These are phyloP conservation scores for Xylaria acuta DNA, from an alignment of 495 filamentous ascomycete species.

Conservation along the genomic window DNA sequence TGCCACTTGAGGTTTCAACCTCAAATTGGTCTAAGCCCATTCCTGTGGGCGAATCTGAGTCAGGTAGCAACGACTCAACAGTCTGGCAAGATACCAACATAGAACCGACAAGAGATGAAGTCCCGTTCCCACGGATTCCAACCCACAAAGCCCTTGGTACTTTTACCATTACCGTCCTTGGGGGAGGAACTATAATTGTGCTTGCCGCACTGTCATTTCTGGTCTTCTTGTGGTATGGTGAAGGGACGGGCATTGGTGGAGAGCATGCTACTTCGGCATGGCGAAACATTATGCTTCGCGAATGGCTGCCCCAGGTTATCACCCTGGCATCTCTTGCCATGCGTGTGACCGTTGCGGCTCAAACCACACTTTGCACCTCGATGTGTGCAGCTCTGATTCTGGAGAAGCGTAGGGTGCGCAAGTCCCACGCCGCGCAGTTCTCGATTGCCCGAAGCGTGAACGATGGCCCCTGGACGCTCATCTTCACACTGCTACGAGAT, in stretches of 20 bases:
- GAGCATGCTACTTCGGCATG: background rate
- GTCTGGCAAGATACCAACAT: background rate
- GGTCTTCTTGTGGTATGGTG: slow-evolving; percentile 10
- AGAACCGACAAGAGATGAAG: background rate
- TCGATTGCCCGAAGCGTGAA: slow-evolving; percentile 11
- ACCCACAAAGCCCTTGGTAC: slow-evolving; percentile 5
- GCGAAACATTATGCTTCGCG: slow-evolving; percentile 16
- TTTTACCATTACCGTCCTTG: background rate
- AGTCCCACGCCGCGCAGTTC: slow-evolving; percentile 2
- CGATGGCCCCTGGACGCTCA: slow-evolving; percentile 6
- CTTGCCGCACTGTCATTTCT: background rate
- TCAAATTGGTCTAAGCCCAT: background rate
- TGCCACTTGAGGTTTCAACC: background rate
- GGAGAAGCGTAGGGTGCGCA: background rate
- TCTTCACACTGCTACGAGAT: background rate
- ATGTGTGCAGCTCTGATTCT: slow-evolving; percentile 16
- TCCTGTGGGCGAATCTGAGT: background rate
- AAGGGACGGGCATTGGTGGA: background rate
- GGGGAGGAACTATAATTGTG: background rate
- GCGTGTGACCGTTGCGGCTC: background rate
- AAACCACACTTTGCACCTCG: slow-evolving; percentile 8
- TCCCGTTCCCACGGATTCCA: background rate
- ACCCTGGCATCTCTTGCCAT: slow-evolving; percentile 14
- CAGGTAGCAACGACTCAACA: background rate
- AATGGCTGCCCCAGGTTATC: slow-evolving; percentile 13